phyloP scores from a whole-genome alignment of 805 yeast species.

The Candida saitoana region DNA sequence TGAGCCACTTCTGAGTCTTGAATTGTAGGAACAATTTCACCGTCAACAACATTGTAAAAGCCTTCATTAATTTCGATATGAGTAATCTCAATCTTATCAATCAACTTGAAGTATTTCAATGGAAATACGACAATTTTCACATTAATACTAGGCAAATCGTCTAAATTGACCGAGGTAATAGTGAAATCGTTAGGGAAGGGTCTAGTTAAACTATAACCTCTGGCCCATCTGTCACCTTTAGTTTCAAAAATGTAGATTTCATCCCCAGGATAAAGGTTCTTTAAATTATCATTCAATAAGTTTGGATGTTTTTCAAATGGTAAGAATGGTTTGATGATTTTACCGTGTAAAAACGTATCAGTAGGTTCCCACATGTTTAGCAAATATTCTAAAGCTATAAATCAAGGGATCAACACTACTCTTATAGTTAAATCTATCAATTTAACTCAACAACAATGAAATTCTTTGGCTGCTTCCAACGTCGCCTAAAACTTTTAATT shows the following conservation, averaged over 20 bases:
- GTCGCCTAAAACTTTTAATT: background rate
- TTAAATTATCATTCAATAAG: constrained; percentile 35
- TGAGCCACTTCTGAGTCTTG: constrained; percentile 27
- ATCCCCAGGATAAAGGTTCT: constrained; percentile 70
- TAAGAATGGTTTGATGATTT: constrained; percentile 35
- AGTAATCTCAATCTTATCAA: constrained; percentile 40
- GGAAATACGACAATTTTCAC: constrained; percentile 61
- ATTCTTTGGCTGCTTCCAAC: background rate
- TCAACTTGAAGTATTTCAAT: constrained; percentile 45
- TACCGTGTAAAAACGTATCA: constrained; percentile 31
- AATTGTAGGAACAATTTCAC: constrained; percentile 27
- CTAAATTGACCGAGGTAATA: constrained; percentile 56
- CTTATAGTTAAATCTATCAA: background rate
- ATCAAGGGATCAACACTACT: background rate
- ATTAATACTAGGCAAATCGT: constrained; percentile 56
- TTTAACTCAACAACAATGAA: background rate
- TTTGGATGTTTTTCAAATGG: constrained; percentile 41
- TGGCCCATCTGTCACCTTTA: constrained; percentile 61
- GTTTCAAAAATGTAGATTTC: constrained; percentile 71
- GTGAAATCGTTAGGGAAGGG: constrained; percentile 70
- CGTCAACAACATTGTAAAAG: constrained; percentile 24
- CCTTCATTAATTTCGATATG: constrained; percentile 21
- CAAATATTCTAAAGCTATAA: too few relatives aligned
- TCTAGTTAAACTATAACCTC: constrained; percentile 68
- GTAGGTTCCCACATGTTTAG: constrained; percentile 38